These are phyloP conservation scores for Crepidotus variabilis DNA, from an alignment of 768 basidiomycete genomes.

Conservation along the genomic window DNA sequence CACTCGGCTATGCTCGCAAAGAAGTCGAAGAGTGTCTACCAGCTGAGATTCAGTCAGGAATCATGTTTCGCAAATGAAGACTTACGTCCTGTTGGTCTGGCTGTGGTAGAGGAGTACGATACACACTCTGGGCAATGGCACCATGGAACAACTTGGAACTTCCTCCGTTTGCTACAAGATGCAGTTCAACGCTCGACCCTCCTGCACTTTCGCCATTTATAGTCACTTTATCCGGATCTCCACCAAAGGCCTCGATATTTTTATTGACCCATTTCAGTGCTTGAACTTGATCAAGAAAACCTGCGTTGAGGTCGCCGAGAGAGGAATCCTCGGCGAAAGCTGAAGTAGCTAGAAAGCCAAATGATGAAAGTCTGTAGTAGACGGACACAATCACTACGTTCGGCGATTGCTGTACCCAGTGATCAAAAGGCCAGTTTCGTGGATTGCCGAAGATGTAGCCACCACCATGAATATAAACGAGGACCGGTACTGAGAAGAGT, in stretches of 20 bases:
- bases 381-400: slow-evolving; percentile 62
- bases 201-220: slow-evolving; percentile 64
- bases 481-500: slow-evolving; percentile 34
- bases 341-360: slow-evolving; percentile 59
- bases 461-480: slow-evolving; percentile 49
- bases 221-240: slow-evolving; percentile 52
- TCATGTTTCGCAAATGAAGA: background rate
- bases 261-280: slow-evolving; percentile 63
- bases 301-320: slow-evolving; percentile 48
- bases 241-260: slow-evolving; percentile 61
- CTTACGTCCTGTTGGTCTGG: slow-evolving; percentile 52
- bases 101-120: slow-evolving; percentile 44
- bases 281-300: slow-evolving; percentile 56
- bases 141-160: slow-evolving; percentile 40
- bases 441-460: slow-evolving; percentile 60
- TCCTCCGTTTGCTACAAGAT: slow-evolving; percentile 41
- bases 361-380: slow-evolving; percentile 59
- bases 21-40: slow-evolving; percentile 49
- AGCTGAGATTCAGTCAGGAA: background rate
- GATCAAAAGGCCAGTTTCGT: slow-evolving; percentile 61
- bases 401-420: slow-evolving; percentile 61
- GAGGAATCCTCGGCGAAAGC: slow-evolving; percentile 32
- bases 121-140: slow-evolving; percentile 64
- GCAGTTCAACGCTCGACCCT: slow-evolving; percentile 52
- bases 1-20: slow-evolving; percentile 50